Percentiles rank a stretch among this genome's conserved stretches.
These are phyloP conservation scores for Fusarium bactridioides DNA, from an alignment of 2,329 filamentous ascomycete species.

Conservation along the genomic window DNA sequence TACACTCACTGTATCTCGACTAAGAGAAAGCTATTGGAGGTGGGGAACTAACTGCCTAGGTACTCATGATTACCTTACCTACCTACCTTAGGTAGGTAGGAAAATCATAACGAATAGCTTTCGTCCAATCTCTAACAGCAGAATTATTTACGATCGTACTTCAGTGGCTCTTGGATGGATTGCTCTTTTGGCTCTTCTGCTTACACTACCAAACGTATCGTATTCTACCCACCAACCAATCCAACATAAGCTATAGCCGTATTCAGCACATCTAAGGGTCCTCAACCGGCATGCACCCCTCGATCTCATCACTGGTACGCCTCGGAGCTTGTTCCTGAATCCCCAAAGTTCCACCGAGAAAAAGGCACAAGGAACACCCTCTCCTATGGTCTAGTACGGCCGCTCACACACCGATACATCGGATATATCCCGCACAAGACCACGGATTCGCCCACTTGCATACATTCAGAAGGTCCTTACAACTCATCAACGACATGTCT, in stretches of 20 bases:
- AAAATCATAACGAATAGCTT: neutral
- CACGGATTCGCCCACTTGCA: constrained; percentile 17
- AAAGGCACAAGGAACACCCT: constrained; percentile 5
- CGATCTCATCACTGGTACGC: neutral
- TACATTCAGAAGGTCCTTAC: neutral
- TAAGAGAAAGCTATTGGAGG: neutral
- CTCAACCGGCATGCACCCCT: neutral
- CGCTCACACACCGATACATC: constrained; percentile 14
- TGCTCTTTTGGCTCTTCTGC: neutral
- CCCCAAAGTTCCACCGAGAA: constrained; percentile 3
- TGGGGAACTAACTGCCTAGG: neutral
- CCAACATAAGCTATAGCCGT: neutral
- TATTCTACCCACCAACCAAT: neutral
- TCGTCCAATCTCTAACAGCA: neutral
- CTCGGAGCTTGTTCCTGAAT: constrained; percentile 14
- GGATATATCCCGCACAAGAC: constrained; percentile 12
- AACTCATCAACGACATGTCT: neutral
- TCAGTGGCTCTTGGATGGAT: neutral
- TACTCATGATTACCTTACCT: neutral
- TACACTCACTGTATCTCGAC: constrained; percentile 13
- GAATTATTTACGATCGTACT: neutral
- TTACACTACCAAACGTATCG: neutral
- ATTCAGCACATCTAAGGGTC: neutral
- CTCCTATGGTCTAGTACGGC: constrained; percentile 8
- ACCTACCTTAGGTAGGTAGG: neutral